Percentiles rank a stretch among this genome's conserved stretches.
Conservation (phyloP, 345 rosid species). For the Eutrema japonicum region DNA sequence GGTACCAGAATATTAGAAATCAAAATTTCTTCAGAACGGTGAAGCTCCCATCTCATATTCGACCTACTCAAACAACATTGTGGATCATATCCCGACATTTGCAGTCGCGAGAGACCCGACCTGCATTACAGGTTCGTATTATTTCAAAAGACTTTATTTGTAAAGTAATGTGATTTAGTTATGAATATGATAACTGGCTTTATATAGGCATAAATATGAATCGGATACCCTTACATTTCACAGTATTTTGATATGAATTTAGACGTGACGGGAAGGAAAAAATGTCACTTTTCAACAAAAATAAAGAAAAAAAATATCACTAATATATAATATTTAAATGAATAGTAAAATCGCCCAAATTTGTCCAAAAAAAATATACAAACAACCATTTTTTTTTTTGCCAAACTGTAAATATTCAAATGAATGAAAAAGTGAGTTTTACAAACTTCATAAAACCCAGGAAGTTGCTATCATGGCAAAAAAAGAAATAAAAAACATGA, state of each 20-base stretch:
- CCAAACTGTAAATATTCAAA: too few relatives aligned
- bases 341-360: too few relatives aligned
- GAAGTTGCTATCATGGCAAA: too few relatives aligned
- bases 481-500: too few relatives aligned
- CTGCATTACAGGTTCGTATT: conserved; percentile 23
- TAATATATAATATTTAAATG: too few relatives aligned
- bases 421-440: too few relatives aligned
- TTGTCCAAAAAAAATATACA: too few relatives aligned
- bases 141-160: neutral
- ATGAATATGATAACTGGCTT: neutral
- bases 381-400: too few relatives aligned
- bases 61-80: conserved; percentile 17
- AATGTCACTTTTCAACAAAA: too few relatives aligned
- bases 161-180: neutral
- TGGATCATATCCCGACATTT: neutral
- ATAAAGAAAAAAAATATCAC: too few relatives aligned
- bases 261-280: neutral
- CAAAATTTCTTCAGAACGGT: neutral
- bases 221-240: neutral
- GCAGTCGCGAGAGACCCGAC: neutral
- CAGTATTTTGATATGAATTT: neutral
- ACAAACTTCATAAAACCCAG: too few relatives aligned
- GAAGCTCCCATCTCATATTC: conserved; percentile 12
- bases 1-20: neutral
- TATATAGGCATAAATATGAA: neutral